Percentiles rank a stretch among this genome's conserved stretches.
Conservation (phyloP, 352 stramenopile genomes). For the Phytophthora capsici region DNA sequence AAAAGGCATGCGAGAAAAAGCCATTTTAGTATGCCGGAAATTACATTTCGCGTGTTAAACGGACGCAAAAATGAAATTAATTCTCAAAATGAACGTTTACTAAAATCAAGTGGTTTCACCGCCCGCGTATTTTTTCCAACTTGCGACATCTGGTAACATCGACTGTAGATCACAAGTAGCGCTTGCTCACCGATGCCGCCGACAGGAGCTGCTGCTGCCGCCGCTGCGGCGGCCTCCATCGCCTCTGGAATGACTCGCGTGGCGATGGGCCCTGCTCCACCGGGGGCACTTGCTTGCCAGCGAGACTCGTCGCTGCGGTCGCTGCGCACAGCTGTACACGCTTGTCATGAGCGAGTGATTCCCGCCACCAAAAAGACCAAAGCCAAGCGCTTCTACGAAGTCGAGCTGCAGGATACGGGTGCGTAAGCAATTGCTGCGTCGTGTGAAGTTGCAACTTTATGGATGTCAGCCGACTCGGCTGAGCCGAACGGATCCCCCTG, state of each 20-base stretch:
- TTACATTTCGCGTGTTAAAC: not conserved
- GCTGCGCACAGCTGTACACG: conserved; percentile 54
- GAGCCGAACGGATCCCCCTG: not conserved
- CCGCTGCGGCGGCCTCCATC: conserved; percentile 13
- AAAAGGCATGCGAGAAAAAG: not conserved
- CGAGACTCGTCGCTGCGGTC: conserved; percentile 66
- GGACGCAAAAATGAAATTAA: too few relatives aligned
- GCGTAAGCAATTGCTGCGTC: conserved; percentile 2
- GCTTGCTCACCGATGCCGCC: conserved; percentile 28
- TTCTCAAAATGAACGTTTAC: too few relatives aligned
- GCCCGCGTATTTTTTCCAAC: conserved; percentile 15
- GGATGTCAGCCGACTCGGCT: conserved; percentile 1
- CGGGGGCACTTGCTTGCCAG: conserved; percentile 68
- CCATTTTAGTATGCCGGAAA: not conserved
- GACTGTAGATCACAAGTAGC: not conserved
- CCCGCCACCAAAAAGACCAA: conserved; percentile 45
- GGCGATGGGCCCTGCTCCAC: conserved; percentile 28
- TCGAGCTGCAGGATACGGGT: conserved; percentile 77
- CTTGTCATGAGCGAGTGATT: conserved; percentile 37
- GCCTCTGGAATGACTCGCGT: conserved; percentile 11
- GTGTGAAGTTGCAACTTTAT: not conserved
- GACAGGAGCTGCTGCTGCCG: conserved; percentile 30
- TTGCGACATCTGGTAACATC: conserved; percentile 16
- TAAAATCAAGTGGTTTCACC: not conserved
- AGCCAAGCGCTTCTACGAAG: conserved; percentile 50